Evolutionary conservation across 129 eudicot genomes (phyloP).

Genomic region (Chrysanthemum lavandulifolium): DNA sequence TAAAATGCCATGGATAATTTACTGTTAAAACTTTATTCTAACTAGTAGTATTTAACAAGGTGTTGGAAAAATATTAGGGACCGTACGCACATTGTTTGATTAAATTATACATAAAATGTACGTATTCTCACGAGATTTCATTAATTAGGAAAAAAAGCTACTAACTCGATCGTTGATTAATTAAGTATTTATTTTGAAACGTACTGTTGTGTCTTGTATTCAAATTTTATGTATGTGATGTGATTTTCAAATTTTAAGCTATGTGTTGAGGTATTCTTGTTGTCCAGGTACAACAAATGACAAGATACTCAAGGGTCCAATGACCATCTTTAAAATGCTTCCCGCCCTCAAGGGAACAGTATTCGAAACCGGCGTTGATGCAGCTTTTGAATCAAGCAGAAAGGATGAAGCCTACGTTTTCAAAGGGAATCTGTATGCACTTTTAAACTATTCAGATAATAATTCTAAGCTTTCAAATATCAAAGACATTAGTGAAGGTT

Average conservation of each 20-base stretch:
- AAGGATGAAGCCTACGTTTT: neutral
- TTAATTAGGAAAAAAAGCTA: too few relatives aligned
- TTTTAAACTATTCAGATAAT: neutral
- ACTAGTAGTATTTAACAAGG: too few relatives aligned
- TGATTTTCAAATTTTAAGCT: neutral
- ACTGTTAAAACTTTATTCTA: too few relatives aligned
- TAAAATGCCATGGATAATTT: too few relatives aligned
- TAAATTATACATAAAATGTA: neutral
- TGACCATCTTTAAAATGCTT: neutral
- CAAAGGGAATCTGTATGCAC: neutral
- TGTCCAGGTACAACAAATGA: conserved; percentile 3
- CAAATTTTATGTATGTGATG: too few relatives aligned
- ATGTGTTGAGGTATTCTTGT: neutral
- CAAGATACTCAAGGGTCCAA: conserved; percentile 4
- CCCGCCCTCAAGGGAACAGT: neutral
- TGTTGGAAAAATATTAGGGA: too few relatives aligned
- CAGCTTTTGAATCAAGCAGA: neutral
- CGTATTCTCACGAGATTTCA: too few relatives aligned
- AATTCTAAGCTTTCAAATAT: neutral
- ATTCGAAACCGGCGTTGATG: conserved; percentile 1
- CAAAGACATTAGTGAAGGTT: neutral
- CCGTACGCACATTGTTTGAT: neutral
- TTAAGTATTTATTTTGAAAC: neutral
- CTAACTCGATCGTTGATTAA: too few relatives aligned
- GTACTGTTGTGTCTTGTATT: neutral